A percentile compares a stretch with the other conserved stretches of the same genome.
Conservation (phyloP, 2,329 filamentous ascomycete species). For the Monilinia vaccinii-corymbosi region DNA sequence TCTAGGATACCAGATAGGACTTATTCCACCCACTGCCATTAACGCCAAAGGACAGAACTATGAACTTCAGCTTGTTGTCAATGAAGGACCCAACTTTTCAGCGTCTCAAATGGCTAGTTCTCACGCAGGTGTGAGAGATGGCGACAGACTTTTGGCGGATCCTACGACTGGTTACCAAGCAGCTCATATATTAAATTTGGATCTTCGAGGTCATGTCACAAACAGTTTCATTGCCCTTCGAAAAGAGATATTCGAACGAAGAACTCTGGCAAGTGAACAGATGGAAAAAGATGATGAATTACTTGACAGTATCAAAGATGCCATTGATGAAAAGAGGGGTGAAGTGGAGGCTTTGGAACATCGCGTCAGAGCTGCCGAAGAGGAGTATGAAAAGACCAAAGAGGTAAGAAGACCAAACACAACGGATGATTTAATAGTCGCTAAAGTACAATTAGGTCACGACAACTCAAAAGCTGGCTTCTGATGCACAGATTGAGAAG, state of each 20-base stretch:
- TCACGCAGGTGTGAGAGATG: slow-evolving; percentile 34
- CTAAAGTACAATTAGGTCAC: slow-evolving; percentile 39
- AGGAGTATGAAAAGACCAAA: slow-evolving; percentile 89
- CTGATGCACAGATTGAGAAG: slow-evolving; percentile 92
- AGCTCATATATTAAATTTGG: slow-evolving; percentile 77
- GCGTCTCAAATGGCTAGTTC: slow-evolving; percentile 43
- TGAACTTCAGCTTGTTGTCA: slow-evolving; percentile 76
- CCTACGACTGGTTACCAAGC: slow-evolving; percentile 81
- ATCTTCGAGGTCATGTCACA: slow-evolving; percentile 76
- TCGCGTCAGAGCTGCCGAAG: slow-evolving; percentile 75
- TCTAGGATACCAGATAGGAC: slow-evolving; percentile 81
- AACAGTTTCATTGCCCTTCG: slow-evolving; percentile 67
- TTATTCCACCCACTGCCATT: slow-evolving; percentile 75
- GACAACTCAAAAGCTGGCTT: slow-evolving; percentile 76
- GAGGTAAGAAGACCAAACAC: slow-evolving; percentile 42
- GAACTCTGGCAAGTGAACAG: slow-evolving; percentile 71
- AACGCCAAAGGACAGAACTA: slow-evolving; percentile 82
- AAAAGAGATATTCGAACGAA: slow-evolving; percentile 86
- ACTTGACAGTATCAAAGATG: slow-evolving; percentile 89
- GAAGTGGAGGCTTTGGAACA: slow-evolving; percentile 91
- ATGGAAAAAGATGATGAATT: slow-evolving; percentile 94
- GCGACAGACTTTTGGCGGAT: slow-evolving; percentile 75
- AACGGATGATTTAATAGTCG: background rate
- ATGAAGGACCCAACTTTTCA: slow-evolving; percentile 68
- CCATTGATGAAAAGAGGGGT: slow-evolving; percentile 87